Base-by-base conservation (phyloP, 371 early-diverging fungal genomes). In the Lichtheimia hyalospora region DNA sequence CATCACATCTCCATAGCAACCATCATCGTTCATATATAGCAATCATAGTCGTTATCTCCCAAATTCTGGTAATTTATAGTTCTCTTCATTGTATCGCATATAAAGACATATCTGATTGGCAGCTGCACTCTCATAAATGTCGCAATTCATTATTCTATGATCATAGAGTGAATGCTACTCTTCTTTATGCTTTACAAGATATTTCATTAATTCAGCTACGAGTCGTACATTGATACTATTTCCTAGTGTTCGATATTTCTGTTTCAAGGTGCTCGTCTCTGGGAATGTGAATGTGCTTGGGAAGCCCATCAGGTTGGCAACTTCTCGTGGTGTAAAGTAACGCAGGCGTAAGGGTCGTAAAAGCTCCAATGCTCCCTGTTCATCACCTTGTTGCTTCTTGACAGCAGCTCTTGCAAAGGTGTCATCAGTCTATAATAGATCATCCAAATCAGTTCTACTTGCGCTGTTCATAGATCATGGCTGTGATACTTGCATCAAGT, bases 301-400 rank as follows among this genome's bases (percentile, higher is more conserved):
- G 55, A 93, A 93, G 14, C 93, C 93, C 90, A 93, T 89, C 39
- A 93, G 68, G 54, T 82, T 79, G 14, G 91, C 88, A 5, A 93
- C 84, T 69, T 93, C 93, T 54, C 83, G 66, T 24, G 89, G 89
- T 0, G 89, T 86, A 65, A 94, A 94, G 51, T 92, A 92, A 46
- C 94, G 77, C n/a, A 89, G 67, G 39, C 78, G 70, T 21, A 86
- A 67, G 0, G 71, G 54, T 6, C 64, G 73, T 28, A 77, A 59
- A 12, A 67, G 14, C n/a, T 60, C 56, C 15, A 76, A 21, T 55
- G 73, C 70, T 15, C 62, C 62, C 21, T 63, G 55, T 51, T 58
- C 62, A 60, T 78, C 64, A 13, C 64, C 66, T 0, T 52, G 34
- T 3, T 25, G 65, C 49, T 72, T 74, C 8, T 57, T 64, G 13